Percentiles rank a stretch among this genome's conserved stretches.
Conservation (phyloP, 225 moss, liverwort and hornwort species). For the Asterella californica region DNA sequence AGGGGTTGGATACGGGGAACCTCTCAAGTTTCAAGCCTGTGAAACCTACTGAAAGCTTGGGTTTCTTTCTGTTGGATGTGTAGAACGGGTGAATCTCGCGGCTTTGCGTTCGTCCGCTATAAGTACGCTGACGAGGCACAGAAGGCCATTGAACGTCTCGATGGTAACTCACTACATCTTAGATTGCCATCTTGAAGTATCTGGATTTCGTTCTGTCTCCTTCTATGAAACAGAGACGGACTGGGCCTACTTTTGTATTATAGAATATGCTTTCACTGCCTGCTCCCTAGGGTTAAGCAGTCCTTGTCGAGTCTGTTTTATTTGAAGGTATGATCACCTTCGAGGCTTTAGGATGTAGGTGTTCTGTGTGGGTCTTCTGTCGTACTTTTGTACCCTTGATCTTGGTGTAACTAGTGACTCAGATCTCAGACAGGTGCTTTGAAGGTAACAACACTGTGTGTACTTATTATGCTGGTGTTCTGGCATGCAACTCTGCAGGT, state of each 20-base stretch:
- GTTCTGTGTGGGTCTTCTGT: too few species aligned
- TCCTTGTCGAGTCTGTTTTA: too few species aligned
- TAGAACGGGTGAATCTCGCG: constrained; percentile 93
- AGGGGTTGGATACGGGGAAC: neutral
- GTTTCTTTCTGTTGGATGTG: neutral
- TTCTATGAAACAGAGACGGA: neutral
- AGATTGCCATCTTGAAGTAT: neutral
- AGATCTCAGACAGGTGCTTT: too few species aligned
- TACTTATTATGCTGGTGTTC: neutral
- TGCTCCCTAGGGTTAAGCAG: too few species aligned
- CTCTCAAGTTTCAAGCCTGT: neutral
- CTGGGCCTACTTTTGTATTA: neutral
- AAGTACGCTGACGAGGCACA: constrained; percentile 97
- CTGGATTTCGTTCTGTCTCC: neutral
- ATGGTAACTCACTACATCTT: constrained; percentile 44
- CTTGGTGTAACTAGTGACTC: too few species aligned
- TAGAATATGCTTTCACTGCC: too few species aligned
- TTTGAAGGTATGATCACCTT: too few species aligned
- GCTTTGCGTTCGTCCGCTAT: constrained; percentile 95
- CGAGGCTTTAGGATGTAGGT: too few species aligned
- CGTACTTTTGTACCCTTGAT: too few species aligned
- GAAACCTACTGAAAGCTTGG: neutral
- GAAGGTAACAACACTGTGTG: neutral
- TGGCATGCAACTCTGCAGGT: constrained; percentile 19
- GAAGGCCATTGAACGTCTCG: constrained; percentile 92